These are phyloP conservation scores for Capronia americana DNA, from an alignment of 2,329 filamentous ascomycete species.

Conservation along the genomic window DNA sequence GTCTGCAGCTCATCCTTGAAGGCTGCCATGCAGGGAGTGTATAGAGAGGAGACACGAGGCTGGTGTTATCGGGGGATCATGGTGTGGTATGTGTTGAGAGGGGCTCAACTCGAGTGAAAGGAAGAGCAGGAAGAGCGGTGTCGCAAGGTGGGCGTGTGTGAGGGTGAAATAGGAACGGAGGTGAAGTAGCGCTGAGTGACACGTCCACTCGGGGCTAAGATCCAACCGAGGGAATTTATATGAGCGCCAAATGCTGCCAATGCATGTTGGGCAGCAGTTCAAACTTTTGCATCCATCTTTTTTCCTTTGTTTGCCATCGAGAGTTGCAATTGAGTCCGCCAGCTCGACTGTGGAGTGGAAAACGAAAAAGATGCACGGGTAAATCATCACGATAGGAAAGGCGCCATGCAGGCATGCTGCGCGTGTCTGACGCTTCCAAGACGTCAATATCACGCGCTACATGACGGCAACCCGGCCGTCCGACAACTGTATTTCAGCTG, in stretches of 20 bases:
- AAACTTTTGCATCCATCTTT: slow-evolving; percentile 18
- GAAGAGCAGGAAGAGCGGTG: slow-evolving; percentile 34
- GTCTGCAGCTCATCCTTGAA: slow-evolving; percentile 35
- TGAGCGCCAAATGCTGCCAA: slow-evolving; percentile 3
- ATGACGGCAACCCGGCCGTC: background rate
- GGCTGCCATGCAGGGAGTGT: slow-evolving; percentile 35
- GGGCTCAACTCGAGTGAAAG: slow-evolving; percentile 15
- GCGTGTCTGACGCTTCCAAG: background rate
- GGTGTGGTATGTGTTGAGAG: slow-evolving; percentile 40
- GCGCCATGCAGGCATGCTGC: background rate
- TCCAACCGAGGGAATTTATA: slow-evolving; percentile 3
- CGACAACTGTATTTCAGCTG: background rate
- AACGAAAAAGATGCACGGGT: slow-evolving; percentile 1
- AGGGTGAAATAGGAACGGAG: slow-evolving; percentile 16
- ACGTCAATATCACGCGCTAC: background rate
- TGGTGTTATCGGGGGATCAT: slow-evolving; percentile 47
- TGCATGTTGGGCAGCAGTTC: slow-evolving; percentile 8
- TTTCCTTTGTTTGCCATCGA: slow-evolving; percentile 5
- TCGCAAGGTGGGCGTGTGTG: slow-evolving; percentile 12
- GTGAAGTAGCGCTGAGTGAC: background rate
- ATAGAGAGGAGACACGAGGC: slow-evolving; percentile 26
- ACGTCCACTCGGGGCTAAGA: background rate
- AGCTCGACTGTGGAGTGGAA: slow-evolving; percentile 3
- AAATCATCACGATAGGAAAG: slow-evolving; percentile 3
- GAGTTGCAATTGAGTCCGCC: background rate